Base-by-base conservation (phyloP, 2,329 filamentous ascomycete genomes). In the Aspergillus transmontanensis region DNA sequence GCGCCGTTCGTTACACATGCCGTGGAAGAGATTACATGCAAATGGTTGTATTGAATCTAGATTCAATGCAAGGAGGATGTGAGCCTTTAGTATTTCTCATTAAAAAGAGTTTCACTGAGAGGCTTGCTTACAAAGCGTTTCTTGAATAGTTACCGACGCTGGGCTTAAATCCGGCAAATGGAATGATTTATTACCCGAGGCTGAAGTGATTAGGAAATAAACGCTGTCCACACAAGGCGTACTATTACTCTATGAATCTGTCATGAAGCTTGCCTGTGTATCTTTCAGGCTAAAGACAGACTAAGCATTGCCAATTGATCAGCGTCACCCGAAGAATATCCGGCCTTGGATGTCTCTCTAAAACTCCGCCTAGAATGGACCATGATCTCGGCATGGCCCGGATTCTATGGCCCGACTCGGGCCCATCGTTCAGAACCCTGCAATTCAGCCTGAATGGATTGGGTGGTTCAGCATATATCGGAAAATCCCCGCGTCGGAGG, bases 401-500 rank as follows among this genome's bases (percentile, higher is more conserved):
- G 39, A n/a, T 41, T 41, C 39, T n/a, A 9, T 16, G 34, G 12
- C 34, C 34, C 6, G 14, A 16, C 12, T 36, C 34, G 6, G 34
- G 34, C 3, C 14, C 34, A 16, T 16, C 14, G 10, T 16, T 16
- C 34, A 14, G 2, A 36, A 6, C 34, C 14, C 12, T 36, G 34
- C 9, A 46, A 62, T 63, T 63, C 58, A 63, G 61, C 41, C 61
- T 63, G 45, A 60, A 63, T 39, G 7, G 4, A n/a, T 10, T 23
- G 16, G 14, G 36, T 48, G 57, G 45, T 6, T 19, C n/a, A 45
- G 19, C 23, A 32, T 28, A 41, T 34, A 23, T 48, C 62, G 56
- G 63, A 59, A 23, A 60, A 64, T 58, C 61, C 59, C 68, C 64
- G 60, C 54, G 21, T 56, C 51, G 53, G 48, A 58, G 50, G 30